These are phyloP conservation scores for Breviolum minutum DNA, from an alignment of 73 alveolate genomes.

Conservation along the genomic window DNA sequence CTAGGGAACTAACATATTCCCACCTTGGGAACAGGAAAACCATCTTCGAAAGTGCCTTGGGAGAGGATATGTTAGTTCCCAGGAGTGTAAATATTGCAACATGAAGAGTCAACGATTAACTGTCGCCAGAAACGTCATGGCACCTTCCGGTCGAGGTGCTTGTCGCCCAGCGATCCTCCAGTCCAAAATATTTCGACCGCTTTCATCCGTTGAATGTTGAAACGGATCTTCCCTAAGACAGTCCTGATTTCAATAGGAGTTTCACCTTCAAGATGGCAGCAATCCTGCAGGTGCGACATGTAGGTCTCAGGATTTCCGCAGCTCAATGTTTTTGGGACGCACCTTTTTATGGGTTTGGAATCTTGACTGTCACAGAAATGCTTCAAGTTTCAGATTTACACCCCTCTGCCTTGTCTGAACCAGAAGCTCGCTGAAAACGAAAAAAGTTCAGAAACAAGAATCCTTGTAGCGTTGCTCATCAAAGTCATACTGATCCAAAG, in stretches of 20 bases:
- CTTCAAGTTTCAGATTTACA: too few relatives aligned
- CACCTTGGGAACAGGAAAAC: too few relatives aligned
- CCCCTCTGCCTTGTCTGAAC: not conserved
- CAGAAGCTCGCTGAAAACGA: not conserved
- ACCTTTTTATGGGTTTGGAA: too few relatives aligned
- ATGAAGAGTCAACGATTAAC: too few relatives aligned
- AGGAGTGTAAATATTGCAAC: too few relatives aligned
- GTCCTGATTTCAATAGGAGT: conserved; percentile 83
- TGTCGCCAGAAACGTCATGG: not conserved
- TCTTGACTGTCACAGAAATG: too few relatives aligned
- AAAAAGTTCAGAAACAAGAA: not conserved
- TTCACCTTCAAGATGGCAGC: conserved; percentile 85
- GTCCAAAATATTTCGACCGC: too few relatives aligned
- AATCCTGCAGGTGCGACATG: not conserved
- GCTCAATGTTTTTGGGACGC: not conserved
- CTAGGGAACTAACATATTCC: too few relatives aligned
- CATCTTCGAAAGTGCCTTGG: too few relatives aligned
- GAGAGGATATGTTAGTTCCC: too few relatives aligned
- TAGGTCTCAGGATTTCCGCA: not conserved
- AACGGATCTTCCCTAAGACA: too few relatives aligned
- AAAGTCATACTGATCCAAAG: not conserved
- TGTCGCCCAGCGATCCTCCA: not conserved
- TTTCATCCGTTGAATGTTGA: not conserved
- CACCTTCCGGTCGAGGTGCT: not conserved
- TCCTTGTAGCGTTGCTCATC: conserved; percentile 50